phyloP scores from a whole-genome alignment of 1,139 yeast genomes.

The Scheffersomyces segobiensis region DNA sequence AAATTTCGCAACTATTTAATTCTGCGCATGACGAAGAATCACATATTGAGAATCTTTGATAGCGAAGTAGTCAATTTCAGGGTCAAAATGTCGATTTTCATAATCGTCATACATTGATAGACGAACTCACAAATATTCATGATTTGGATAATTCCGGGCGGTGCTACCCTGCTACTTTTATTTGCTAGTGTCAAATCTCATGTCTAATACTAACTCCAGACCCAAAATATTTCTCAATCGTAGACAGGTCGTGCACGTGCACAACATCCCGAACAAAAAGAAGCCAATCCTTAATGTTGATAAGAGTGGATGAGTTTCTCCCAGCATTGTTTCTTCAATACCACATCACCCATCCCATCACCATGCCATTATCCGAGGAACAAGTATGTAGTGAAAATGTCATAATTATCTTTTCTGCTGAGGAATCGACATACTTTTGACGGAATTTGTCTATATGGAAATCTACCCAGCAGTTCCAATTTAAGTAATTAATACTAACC shows the following conservation, averaged over 20 bases:
- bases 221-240: not conserved
- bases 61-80: not conserved
- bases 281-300: not conserved
- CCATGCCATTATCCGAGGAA: constrained; percentile 48
- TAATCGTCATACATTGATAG: not conserved
- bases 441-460: not conserved
- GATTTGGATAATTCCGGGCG: too few relatives aligned
- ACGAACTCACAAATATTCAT: not conserved
- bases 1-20: not conserved
- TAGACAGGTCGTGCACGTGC: constrained; percentile 9
- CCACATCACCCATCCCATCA: constrained; percentile 10
- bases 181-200: not conserved
- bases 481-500: constrained; percentile 11
- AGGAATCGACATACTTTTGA: not conserved
- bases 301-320: not conserved
- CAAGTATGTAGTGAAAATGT: constrained; percentile 35
- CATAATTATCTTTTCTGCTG: not conserved
- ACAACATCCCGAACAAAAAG: constrained; percentile 1
- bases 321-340: not conserved
- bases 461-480: not conserved
- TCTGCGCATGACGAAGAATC: not conserved
- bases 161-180: not conserved
- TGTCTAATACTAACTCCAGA: not conserved
- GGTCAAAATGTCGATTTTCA: not conserved
- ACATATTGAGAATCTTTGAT: not conserved